A percentile compares a stretch with the other conserved stretches of the same genome.
phyloP scores from a whole-genome alignment of 2,329 filamentous ascomycete genomes.

The Didymellaceae sp. region DNA sequence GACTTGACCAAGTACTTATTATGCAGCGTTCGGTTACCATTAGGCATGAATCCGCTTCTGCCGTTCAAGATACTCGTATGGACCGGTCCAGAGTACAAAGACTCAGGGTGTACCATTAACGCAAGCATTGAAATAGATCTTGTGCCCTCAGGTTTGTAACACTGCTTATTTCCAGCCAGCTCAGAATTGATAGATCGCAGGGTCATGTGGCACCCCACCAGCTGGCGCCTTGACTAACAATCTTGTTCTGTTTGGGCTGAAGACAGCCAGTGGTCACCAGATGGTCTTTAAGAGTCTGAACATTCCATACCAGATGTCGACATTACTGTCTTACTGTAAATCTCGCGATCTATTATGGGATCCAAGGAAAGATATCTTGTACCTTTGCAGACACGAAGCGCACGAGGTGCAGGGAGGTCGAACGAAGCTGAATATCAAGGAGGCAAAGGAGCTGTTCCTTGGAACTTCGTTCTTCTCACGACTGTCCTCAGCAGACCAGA shows the following conservation, averaged over 20 bases:
- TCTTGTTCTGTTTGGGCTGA: conserved; percentile 35
- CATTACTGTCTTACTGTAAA: conserved; percentile 34
- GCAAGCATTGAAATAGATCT: conserved; percentile 41
- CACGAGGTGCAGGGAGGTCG: conserved; percentile 34
- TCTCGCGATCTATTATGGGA: conserved; percentile 38
- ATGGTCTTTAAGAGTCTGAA: conserved; percentile 40
- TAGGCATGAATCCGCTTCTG: conserved; percentile 40
- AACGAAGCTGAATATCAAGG: conserved; percentile 28
- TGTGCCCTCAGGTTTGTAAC: conserved; percentile 36
- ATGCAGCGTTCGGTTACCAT: conserved; percentile 34
- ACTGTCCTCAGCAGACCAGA: conserved; percentile 31
- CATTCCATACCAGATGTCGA: conserved; percentile 38
- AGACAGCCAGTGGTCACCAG: conserved; percentile 27
- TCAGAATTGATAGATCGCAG: background rate
- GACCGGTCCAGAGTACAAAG: conserved; percentile 42
- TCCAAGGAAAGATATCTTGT: conserved; percentile 37
- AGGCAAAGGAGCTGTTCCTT: conserved; percentile 37
- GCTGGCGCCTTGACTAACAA: conserved; percentile 34
- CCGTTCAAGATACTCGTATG: conserved; percentile 39
- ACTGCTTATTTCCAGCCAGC: too few species aligned
- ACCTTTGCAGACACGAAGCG: conserved; percentile 36
- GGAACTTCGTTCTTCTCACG: conserved; percentile 35
- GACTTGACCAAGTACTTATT: conserved; percentile 19
- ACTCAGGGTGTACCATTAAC: conserved; percentile 33
- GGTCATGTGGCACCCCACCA: conserved; percentile 32